Conservation (phyloP, 1,284 basidiomycete genomes). For the Salmacisia buchloeana region DNA sequence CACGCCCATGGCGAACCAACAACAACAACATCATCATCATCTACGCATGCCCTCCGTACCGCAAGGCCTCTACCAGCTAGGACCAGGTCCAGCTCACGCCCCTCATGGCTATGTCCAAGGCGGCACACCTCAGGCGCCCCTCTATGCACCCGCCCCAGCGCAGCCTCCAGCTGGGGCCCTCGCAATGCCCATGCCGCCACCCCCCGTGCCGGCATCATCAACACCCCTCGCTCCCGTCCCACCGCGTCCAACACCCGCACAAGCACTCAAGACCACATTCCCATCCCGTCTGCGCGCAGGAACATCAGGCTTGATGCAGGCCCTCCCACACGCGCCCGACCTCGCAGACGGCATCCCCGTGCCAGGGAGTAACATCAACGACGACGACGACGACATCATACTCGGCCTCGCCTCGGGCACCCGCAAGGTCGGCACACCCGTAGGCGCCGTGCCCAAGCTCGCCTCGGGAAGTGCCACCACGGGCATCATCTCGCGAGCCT, state of each 20-base stretch:
- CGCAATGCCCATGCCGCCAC: too few relatives aligned
- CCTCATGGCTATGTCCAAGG: too few relatives aligned
- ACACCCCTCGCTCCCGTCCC: neutral
- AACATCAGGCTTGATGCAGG: conserved; percentile 81
- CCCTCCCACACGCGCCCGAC: conserved; percentile 55
- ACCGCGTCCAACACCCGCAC: conserved; percentile 46
- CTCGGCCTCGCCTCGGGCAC: neutral
- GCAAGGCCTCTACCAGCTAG: too few relatives aligned
- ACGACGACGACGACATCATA: conserved; percentile 33
- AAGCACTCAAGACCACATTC: conserved; percentile 78
- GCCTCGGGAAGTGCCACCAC: neutral
- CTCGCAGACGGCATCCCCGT: conserved; percentile 7
- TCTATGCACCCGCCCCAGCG: neutral
- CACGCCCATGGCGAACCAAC: too few relatives aligned
- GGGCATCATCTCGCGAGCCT: conserved; percentile 3
- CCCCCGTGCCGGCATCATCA: neutral
- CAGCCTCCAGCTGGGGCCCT: neutral
- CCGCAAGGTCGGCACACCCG: conserved; percentile 1
- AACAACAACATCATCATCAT: too few relatives aligned
- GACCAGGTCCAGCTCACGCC: too few relatives aligned
- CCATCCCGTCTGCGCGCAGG: conserved; percentile 88
- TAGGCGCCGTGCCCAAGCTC: conserved; percentile 6
- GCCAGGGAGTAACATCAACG: conserved; percentile 15
- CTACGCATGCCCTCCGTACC: too few relatives aligned
- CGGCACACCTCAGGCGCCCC: too few relatives aligned